Evolutionary conservation across 257 asterid species (phyloP).

Genomic region (Perilla frutescens): DNA sequence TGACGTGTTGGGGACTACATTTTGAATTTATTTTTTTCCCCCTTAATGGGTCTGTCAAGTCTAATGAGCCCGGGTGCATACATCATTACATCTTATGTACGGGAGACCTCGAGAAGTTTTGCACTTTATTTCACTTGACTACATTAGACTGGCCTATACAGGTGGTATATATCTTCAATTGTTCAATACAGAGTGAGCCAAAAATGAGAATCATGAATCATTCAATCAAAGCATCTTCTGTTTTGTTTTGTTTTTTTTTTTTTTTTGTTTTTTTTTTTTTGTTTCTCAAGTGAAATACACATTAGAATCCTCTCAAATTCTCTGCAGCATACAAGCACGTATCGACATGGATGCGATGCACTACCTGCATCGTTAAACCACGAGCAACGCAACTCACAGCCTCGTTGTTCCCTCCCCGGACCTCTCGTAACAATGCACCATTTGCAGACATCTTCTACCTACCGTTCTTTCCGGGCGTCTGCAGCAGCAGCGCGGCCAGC

Average conservation of each 20-base stretch:
- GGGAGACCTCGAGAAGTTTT: background rate
- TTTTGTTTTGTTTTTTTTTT: too few species aligned
- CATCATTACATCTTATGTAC: too few species aligned
- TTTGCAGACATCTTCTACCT: slow-evolving; percentile 27
- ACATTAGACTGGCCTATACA: background rate
- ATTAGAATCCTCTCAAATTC: background rate
- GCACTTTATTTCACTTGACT: background rate
- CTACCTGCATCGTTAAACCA: background rate
- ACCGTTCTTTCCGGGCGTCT: slow-evolving; percentile 55
- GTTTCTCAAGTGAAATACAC: background rate
- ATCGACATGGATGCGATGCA: background rate
- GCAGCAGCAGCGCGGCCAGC: slow-evolving; percentile 61
- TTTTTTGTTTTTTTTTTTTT: too few species aligned
- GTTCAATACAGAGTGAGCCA: slow-evolving; percentile 18
- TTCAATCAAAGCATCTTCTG: background rate
- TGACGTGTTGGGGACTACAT: too few species aligned
- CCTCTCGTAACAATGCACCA: too few species aligned
- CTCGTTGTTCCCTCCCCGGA: too few species aligned
- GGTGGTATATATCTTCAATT: background rate
- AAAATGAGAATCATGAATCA: slow-evolving; percentile 24
- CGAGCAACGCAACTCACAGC: background rate
- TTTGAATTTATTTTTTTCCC: too few species aligned
- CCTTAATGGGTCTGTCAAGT: too few species aligned
- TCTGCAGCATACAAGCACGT: background rate
- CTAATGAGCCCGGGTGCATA: too few species aligned